Percentiles rank a stretch among this genome's conserved stretches.
Evolutionary conservation across 352 stramenopile genomes (phyloP).

Genomic region (Phytophthora sansomeana): DNA sequence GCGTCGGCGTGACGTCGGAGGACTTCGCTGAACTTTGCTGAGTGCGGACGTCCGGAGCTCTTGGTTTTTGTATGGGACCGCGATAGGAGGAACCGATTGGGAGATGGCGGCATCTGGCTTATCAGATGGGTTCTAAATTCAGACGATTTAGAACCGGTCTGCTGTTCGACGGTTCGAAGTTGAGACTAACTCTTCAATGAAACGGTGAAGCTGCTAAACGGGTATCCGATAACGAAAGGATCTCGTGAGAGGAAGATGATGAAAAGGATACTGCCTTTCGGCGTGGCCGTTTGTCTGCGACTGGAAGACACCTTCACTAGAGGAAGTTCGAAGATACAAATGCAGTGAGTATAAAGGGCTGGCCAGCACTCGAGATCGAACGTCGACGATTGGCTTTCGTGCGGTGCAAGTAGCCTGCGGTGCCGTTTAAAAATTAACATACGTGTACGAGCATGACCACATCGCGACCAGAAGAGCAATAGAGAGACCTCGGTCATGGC

Average conservation of each 20-base stretch:
- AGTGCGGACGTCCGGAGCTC: neutral
- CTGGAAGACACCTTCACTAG: neutral
- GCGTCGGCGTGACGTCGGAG: too few species aligned
- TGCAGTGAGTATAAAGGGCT: too few species aligned
- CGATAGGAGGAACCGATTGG: neutral
- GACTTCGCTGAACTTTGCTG: slow-evolving; percentile 3
- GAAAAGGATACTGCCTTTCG: neutral
- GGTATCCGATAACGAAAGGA: neutral
- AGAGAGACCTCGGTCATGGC: neutral
- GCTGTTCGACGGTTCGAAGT: neutral
- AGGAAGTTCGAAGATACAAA: too few species aligned
- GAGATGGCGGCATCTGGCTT: neutral
- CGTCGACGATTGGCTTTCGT: neutral
- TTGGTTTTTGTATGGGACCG: neutral
- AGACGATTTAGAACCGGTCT: neutral
- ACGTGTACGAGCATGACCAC: too few species aligned
- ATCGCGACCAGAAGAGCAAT: neutral
- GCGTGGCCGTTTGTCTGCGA: neutral
- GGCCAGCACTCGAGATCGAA: neutral
- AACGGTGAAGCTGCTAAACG: neutral
- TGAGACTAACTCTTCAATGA: too few species aligned
- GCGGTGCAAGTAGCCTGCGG: neutral
- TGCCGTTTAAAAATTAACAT: too few species aligned
- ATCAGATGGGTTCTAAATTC: slow-evolving; percentile 1
- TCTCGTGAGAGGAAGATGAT: neutral